These are phyloP conservation scores for Zygoascus biomembranicola DNA, from an alignment of 805 yeast genomes.

Conservation along the genomic window DNA sequence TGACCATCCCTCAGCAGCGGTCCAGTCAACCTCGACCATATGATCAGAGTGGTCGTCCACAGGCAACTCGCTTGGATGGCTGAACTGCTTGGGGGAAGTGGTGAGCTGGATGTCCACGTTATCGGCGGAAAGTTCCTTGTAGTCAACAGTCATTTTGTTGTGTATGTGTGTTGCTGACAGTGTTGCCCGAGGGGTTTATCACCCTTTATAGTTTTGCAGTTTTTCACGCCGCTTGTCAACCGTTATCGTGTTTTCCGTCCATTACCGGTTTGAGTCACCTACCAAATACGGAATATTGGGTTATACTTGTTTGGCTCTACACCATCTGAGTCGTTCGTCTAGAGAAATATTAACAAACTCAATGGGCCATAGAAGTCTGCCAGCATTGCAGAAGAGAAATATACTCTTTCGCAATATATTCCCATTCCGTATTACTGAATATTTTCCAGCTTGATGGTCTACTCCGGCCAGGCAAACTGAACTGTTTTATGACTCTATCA, in stretches of 20 bases:
- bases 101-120: constrained; percentile 6
- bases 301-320: too few relatives aligned
- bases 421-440: too few relatives aligned
- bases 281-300: too few relatives aligned
- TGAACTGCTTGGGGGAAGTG: constrained; percentile 7
- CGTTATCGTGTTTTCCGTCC: not conserved
- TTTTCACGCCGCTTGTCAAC: not conserved
- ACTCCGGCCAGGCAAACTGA: too few relatives aligned
- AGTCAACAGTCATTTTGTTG: constrained; percentile 12
- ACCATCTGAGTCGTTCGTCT: too few relatives aligned
- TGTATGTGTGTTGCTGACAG: not conserved
- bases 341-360: too few relatives aligned
- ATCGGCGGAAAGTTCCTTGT: constrained; percentile 12
- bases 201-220: not conserved
- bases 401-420: too few relatives aligned
- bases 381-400: too few relatives aligned
- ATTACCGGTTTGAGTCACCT: not conserved
- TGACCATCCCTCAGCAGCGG: constrained; percentile 59
- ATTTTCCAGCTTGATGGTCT: too few relatives aligned
- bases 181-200: not conserved
- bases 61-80: constrained; percentile 2
- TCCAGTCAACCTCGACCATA: constrained; percentile 73
- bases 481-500: too few relatives aligned
- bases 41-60: constrained; percentile 37
- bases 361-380: too few relatives aligned